Base-by-base conservation (phyloP, 345 rosid species). In the Ricinus communis region DNA sequence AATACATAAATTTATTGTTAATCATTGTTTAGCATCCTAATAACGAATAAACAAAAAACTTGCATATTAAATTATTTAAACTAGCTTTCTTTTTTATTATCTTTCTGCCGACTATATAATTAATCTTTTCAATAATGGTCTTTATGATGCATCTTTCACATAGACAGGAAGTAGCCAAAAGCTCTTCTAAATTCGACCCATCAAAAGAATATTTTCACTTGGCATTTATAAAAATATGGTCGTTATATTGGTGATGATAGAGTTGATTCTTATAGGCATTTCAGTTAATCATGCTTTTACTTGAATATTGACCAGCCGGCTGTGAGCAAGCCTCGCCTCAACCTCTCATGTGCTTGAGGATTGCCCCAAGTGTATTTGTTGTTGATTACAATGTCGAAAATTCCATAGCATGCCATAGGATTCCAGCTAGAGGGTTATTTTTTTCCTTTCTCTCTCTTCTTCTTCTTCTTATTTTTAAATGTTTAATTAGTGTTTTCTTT, bases 101-200 rank as follows among this genome's bases (percentile, higher is more conserved):
- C n/a, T n/a, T n/a, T n/a, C n/a, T n/a, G 63, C 66, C 76, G 60
- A 56, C 74, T 70, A 33, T 33, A 52, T 54, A 8, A 50, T 65
- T 53, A 61, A 21, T 27, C 7, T 60, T 62, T 46, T 27, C 13
- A 15, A 40, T n/a, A 21, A 56, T 45, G 36, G 15, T 56, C 18
- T 9, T 19, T 33, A 30, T 65, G 33, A 46, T 56, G 56, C 55
- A 31, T 16, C 43, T 30, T 19, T 38, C 25, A 40, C 3, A 30
- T 10, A 22, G 27, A 71, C 4, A 62, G 15, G 1, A 54, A 21
- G 16, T n/a, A 25, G 12, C 10, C 6, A 12, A n/a, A n/a, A n/a
- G n/a, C n/a, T n/a, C n/a, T n/a, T 22, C 25, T 56, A 50, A 27
- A 46, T 61, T 36, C 5, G 59, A 51, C 62, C 68, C 27, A 22